Conservation (phyloP, 2,329 filamentous ascomycete species). For the Allantophomopsis cytisporea region DNA sequence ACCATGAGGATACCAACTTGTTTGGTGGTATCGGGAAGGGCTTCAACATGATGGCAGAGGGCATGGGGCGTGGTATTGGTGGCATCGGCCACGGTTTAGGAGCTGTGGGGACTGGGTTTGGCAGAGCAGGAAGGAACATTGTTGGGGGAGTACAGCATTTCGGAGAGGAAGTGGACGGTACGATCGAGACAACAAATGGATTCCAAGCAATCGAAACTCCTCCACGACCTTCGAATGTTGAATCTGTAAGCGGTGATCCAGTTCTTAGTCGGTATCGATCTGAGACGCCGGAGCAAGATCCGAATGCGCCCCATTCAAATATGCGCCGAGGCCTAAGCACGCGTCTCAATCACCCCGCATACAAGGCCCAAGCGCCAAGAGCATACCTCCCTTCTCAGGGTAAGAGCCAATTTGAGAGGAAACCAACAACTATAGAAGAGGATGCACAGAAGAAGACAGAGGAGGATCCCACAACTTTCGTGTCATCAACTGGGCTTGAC, state of each 20-base stretch:
- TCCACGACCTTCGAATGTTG: constrained; percentile 10
- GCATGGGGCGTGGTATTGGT: neutral
- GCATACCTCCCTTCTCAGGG: neutral
- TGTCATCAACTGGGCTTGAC: constrained; percentile 3
- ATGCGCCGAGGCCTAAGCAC: no score
- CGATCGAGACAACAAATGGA: constrained; percentile 37
- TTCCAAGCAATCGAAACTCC: constrained; percentile 13
- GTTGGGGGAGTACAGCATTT: constrained; percentile 24
- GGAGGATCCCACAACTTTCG: neutral
- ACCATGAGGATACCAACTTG: no score
- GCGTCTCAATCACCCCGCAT: no score
- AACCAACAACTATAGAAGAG: neutral
- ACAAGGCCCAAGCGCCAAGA: no score
- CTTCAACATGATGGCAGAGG: neutral
- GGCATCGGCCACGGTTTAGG: constrained; percentile 7
- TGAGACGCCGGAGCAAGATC: no score
- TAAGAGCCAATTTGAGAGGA: neutral
- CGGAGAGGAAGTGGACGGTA: constrained; percentile 34
- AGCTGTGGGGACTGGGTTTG: constrained; percentile 14
- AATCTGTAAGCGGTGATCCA: constrained; percentile 8
- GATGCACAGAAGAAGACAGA: neutral
- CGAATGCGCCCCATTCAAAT: no score
- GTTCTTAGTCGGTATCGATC: constrained; percentile 1
- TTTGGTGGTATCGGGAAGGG: constrained; percentile 5
- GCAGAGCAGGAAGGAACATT: constrained; percentile 13